phyloP scores from a whole-genome alignment of 192 early-diverging fungal species.

The Entrophospora sp. region DNA sequence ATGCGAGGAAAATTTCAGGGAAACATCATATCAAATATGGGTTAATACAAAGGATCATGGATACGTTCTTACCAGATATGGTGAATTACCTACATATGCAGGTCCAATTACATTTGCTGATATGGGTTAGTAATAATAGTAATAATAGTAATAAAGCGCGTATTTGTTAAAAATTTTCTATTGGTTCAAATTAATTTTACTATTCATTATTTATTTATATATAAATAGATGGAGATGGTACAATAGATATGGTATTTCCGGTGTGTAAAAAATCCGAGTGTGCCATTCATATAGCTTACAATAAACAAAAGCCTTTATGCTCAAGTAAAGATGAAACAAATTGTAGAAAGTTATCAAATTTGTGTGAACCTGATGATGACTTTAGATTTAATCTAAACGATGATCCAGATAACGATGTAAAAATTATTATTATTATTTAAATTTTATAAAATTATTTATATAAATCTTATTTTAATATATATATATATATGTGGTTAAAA shows the following conservation, averaged over 20 bases:
- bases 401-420: conserved; percentile 28
- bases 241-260: conserved; percentile 75
- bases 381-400: conserved; percentile 56
- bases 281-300: conserved; percentile 69
- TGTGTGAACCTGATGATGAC: conserved; percentile 67
- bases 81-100: conserved; percentile 51
- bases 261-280: conserved; percentile 46
- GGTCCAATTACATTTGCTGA: conserved; percentile 87
- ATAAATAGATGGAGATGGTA: conserved; percentile 80
- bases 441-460: background rate
- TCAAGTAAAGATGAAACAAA: conserved; percentile 34
- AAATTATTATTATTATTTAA: background rate
- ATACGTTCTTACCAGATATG: conserved; percentile 51
- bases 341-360: conserved; percentile 54
- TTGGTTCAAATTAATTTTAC: background rate
- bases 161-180: background rate
- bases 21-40: conserved; percentile 67
- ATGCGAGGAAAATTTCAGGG: conserved; percentile 39
- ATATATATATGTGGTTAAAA: background rate
- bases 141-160: too few relatives aligned
- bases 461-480: background rate
- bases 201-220: conserved; percentile 21
- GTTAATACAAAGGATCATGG: conserved; percentile 52
- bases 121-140: conserved; percentile 43
- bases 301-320: conserved; percentile 76